phyloP scores from a whole-genome alignment of 257 asterid genomes.

The Primulina tabacum region DNA sequence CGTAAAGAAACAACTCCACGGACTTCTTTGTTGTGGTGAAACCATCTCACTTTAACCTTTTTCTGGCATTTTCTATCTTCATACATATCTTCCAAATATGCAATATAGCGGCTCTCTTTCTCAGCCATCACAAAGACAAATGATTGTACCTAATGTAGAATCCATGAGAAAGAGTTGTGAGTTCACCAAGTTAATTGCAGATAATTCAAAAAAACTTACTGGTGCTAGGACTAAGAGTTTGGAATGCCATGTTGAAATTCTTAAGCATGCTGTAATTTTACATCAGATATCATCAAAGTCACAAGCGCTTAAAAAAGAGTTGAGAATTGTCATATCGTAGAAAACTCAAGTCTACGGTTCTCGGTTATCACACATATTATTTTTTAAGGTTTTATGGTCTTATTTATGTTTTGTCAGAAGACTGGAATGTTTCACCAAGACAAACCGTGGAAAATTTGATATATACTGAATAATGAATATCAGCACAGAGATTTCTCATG shows the following conservation, averaged over 20 bases:
- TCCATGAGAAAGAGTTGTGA: neutral
- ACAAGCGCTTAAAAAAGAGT: neutral
- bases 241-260: neutral
- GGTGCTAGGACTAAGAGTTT: neutral
- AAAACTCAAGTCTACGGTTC: no score
- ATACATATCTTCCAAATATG: conserved; percentile 96
- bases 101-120: conserved; percentile 74
- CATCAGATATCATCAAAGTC: neutral
- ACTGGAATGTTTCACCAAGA: no score
- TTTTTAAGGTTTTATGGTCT: no score
- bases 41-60: conserved; percentile 98
- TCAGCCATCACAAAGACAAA: conserved; percentile 97
- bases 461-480: no score
- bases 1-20: conserved; percentile 56
- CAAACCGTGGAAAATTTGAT: no score
- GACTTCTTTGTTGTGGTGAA: conserved; percentile 87
- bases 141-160: conserved; percentile 52
- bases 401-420: no score
- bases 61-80: conserved; percentile 89
- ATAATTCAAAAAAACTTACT: no score
- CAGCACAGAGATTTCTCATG: no score
- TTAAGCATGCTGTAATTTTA: neutral
- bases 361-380: no score
- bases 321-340: neutral
- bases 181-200: neutral